Evolutionary conservation across 352 stramenopile genomes (phyloP).

Genomic region (Globisporangium sylvaticum): DNA sequence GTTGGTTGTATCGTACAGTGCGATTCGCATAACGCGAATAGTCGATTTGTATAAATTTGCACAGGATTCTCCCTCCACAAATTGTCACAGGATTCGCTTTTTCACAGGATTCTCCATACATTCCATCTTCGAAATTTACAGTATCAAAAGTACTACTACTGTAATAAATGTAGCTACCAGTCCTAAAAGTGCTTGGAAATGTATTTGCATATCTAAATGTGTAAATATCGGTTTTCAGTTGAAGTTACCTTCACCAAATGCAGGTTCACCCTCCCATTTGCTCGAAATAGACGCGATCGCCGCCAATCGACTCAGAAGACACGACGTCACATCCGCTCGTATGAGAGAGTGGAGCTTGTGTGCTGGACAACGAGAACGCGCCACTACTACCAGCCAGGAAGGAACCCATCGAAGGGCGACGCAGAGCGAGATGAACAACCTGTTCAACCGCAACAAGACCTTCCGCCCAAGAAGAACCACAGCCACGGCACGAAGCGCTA

Average conservation of each 20-base stretch:
- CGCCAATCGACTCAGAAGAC: neutral
- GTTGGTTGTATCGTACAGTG: too few relatives aligned
- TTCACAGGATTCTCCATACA: too few relatives aligned
- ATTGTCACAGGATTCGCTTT: too few relatives aligned
- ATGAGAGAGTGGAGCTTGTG: neutral
- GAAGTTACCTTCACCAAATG: neutral
- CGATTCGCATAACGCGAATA: too few relatives aligned
- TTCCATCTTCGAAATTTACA: too few relatives aligned
- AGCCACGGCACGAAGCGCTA: slow-evolving; percentile 77
- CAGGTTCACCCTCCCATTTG: neutral
- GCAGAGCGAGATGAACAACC: slow-evolving; percentile 41
- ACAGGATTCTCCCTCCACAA: too few relatives aligned
- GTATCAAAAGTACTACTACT: too few relatives aligned
- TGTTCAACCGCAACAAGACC: slow-evolving; percentile 83
- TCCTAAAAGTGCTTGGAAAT: too few relatives aligned
- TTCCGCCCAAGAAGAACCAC: slow-evolving; percentile 86
- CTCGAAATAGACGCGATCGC: neutral
- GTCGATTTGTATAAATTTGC: too few relatives aligned
- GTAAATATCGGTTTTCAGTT: neutral
- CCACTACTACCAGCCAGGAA: neutral
- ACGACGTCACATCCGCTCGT: neutral
- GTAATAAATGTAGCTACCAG: too few relatives aligned
- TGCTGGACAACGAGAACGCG: neutral
- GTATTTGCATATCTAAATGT: neutral
- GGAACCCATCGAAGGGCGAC: neutral